Percentiles rank a stretch among this genome's conserved stretches.
These are phyloP conservation scores for Didymella glomerata DNA, from an alignment of 2,329 filamentous ascomycete genomes.

Conservation along the genomic window DNA sequence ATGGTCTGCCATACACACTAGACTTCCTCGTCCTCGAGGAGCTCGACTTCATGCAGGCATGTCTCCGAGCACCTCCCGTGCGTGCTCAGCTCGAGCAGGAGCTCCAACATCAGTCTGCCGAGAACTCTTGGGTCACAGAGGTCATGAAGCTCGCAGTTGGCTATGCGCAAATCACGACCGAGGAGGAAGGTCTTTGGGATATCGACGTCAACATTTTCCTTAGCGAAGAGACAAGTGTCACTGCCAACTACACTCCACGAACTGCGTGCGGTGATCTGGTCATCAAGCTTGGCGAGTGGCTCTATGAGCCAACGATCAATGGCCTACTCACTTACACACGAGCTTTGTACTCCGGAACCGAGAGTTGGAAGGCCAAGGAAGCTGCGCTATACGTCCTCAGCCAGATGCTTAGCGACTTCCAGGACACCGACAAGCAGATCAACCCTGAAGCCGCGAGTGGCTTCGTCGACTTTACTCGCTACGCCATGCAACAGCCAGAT, in stretches of 20 bases:
- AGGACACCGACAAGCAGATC: constrained; percentile 78
- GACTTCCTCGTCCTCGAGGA: constrained; percentile 95
- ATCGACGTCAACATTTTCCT: constrained; percentile 96
- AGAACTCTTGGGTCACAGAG: constrained; percentile 78
- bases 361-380: constrained; percentile 75
- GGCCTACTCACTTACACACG: constrained; percentile 81
- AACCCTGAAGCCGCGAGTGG: constrained; percentile 72
- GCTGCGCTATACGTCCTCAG: constrained; percentile 85
- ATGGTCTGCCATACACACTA: constrained; percentile 90
- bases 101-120: constrained; percentile 66
- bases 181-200: constrained; percentile 96
- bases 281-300: constrained; percentile 92
- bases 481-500: constrained; percentile 74
- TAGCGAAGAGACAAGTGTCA: constrained; percentile 92
- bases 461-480: constrained; percentile 82
- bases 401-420: constrained; percentile 82
- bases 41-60: constrained; percentile 91
- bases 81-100: constrained; percentile 87
- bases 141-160: constrained; percentile 85
- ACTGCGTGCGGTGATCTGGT: constrained; percentile 91
- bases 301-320: constrained; percentile 77
- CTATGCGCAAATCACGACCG: constrained; percentile 88
- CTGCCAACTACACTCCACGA: constrained; percentile 93
- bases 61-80: constrained; percentile 86
- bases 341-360: constrained; percentile 68